Conservation (phyloP, 352 stramenopile species). For the Paralagenidium karlingii region DNA sequence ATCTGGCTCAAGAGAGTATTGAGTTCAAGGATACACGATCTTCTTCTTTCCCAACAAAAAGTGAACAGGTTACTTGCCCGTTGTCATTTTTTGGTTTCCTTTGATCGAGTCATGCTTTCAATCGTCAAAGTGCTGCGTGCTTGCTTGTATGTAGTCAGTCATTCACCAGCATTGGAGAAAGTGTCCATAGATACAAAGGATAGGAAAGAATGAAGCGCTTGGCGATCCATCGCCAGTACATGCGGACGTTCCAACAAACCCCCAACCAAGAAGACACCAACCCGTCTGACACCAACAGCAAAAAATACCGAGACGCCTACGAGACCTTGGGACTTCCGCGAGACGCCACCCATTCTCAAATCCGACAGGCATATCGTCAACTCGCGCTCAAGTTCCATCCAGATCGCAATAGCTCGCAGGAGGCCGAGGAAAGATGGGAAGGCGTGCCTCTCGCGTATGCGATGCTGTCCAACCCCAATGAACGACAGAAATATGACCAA, state of each 20-base stretch:
- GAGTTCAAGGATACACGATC: too few species aligned
- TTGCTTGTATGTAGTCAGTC: too few species aligned
- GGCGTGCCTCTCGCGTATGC: slow-evolving; percentile 62
- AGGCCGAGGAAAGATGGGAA: slow-evolving; percentile 60
- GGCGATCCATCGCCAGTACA: slow-evolving; percentile 80
- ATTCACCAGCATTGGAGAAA: too few species aligned
- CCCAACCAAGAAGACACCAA: not conserved
- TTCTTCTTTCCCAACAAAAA: too few species aligned
- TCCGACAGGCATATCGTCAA: slow-evolving; percentile 87
- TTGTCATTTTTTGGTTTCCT: too few species aligned
- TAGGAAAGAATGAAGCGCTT: too few species aligned
- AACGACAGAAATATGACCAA: slow-evolving; percentile 61
- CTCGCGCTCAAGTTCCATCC: slow-evolving; percentile 80
- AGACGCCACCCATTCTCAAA: slow-evolving; percentile 60
- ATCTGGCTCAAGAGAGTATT: too few species aligned
- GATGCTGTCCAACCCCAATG: slow-evolving; percentile 67
- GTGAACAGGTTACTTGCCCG: too few species aligned
- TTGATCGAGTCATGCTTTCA: too few species aligned
- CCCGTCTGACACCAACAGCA: not conserved
- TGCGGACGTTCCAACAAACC: slow-evolving; percentile 78
- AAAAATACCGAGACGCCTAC: slow-evolving; percentile 63
- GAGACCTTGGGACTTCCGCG: slow-evolving; percentile 44
- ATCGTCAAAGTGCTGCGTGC: too few species aligned
- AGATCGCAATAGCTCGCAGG: slow-evolving; percentile 83
- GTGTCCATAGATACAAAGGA: too few species aligned